These are phyloP conservation scores for Leccinum disarticulatum DNA, from an alignment of 768 basidiomycete genomes.

Conservation along the genomic window DNA sequence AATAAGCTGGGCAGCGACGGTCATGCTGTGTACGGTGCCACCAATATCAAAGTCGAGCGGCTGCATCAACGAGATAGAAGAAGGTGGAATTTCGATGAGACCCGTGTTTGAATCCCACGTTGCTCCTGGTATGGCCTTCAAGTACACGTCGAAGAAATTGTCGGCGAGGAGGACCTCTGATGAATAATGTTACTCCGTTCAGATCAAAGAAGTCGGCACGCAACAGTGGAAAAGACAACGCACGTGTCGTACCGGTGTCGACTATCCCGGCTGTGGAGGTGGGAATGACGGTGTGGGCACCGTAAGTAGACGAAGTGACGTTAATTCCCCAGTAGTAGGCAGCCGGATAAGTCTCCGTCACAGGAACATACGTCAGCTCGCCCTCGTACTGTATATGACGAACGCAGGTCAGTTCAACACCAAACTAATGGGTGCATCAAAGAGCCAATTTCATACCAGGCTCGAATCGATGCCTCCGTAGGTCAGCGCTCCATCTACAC, in stretches of 20 bases:
- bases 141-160: constrained; percentile 11
- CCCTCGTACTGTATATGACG: constrained; percentile 20
- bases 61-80: constrained; percentile 8
- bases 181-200: neutral
- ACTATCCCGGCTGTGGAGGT: neutral
- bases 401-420: neutral
- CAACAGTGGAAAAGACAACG: neutral
- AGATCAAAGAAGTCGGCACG: neutral
- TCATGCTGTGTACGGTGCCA: neutral
- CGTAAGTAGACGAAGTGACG: constrained; percentile 19
- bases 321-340: constrained; percentile 31
- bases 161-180: constrained; percentile 15
- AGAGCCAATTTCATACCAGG: neutral
- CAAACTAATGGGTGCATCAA: neutral
- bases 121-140: constrained; percentile 15
- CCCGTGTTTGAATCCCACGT: neutral
- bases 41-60: constrained; percentile 13
- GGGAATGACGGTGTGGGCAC: constrained; percentile 14
- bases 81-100: constrained; percentile 11
- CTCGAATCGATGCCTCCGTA: neutral
- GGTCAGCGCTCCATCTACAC: neutral
- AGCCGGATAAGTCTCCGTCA: constrained; percentile 30
- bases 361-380: constrained; percentile 22
- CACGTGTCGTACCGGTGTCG: neutral
- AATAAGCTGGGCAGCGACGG: neutral